Conservation (phyloP, 306 rosid genomes). For the Citrullus mucosospermus region DNA sequence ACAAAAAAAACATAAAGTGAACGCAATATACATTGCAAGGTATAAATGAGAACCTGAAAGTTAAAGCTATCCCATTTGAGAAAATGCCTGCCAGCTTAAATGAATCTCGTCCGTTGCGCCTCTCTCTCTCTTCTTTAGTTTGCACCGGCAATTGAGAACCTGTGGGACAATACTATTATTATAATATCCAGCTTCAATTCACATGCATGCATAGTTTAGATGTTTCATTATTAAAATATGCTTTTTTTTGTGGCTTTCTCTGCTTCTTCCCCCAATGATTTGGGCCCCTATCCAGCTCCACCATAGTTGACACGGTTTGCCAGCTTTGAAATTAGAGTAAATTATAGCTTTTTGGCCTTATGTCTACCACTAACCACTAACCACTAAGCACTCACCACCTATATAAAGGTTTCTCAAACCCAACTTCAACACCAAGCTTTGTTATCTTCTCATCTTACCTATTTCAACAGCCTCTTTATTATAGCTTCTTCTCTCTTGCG, state of each 20-base stretch:
- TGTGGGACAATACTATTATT: not conserved
- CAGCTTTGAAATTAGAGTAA: not conserved
- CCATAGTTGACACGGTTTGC: not conserved
- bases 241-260: not conserved
- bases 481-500: not conserved
- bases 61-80: not conserved
- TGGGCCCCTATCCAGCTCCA: not conserved
- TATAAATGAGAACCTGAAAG: not conserved
- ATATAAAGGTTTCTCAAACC: constrained; percentile 12
- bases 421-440: not conserved
- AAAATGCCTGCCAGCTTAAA: not conserved
- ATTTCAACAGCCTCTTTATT: not conserved
- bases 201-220: not conserved
- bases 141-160: not conserved
- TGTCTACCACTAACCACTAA: not conserved
- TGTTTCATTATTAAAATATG: not conserved
- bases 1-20: not conserved
- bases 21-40: not conserved
- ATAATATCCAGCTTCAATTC: not conserved
- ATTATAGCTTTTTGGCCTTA: not conserved
- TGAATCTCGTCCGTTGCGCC: not conserved
- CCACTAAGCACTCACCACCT: not conserved
- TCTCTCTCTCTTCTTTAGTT: not conserved
- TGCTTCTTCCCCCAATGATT: not conserved
- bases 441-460: not conserved